A percentile compares a stretch with the other conserved stretches of the same genome.
phyloP scores from a whole-genome alignment of 2,329 filamentous ascomycete genomes.

The Botrytis squamosa region DNA sequence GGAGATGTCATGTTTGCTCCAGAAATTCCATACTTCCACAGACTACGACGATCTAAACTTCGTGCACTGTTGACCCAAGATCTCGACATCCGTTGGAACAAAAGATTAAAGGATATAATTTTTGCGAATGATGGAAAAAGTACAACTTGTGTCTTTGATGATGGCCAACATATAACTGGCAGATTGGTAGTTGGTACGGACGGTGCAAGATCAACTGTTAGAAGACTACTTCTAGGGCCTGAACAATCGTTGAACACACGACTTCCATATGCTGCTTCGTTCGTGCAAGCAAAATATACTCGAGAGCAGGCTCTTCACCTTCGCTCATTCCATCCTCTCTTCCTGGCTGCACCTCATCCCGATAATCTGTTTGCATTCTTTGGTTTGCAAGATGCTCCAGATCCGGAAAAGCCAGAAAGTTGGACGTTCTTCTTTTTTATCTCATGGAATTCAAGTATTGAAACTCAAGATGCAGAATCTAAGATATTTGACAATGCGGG shows the following conservation, averaged over 20 bases:
- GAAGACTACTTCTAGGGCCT: constrained; percentile 38
- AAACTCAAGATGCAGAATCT: constrained; percentile 44
- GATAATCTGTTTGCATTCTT: constrained; percentile 47
- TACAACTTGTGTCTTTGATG: constrained; percentile 39
- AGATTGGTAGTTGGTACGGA: constrained; percentile 41
- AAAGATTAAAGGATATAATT: constrained; percentile 41
- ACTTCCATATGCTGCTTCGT: constrained; percentile 47
- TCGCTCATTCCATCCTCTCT: constrained; percentile 46
- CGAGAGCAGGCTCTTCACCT: constrained; percentile 46
- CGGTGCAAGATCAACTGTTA: constrained; percentile 38
- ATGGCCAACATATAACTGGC: constrained; percentile 37
- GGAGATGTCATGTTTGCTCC: constrained; percentile 32
- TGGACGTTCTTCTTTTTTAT: constrained; percentile 51
- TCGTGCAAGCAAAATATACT: constrained; percentile 45
- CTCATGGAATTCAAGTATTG: constrained; percentile 43
- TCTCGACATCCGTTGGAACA: constrained; percentile 43
- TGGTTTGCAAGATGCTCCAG: constrained; percentile 44
- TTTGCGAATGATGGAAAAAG: constrained; percentile 32
- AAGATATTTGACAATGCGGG: constrained; percentile 40
- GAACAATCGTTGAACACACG: constrained; percentile 39
- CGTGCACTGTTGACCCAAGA: constrained; percentile 40
- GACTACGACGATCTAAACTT: constrained; percentile 42
- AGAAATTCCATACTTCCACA: constrained; percentile 38
- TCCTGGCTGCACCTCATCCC: constrained; percentile 46
- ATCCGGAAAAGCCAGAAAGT: constrained; percentile 41